A percentile compares a stretch with the other conserved stretches of the same genome.
phyloP scores from a whole-genome alignment of 305 asterid species.

The Solanum chacoense region DNA sequence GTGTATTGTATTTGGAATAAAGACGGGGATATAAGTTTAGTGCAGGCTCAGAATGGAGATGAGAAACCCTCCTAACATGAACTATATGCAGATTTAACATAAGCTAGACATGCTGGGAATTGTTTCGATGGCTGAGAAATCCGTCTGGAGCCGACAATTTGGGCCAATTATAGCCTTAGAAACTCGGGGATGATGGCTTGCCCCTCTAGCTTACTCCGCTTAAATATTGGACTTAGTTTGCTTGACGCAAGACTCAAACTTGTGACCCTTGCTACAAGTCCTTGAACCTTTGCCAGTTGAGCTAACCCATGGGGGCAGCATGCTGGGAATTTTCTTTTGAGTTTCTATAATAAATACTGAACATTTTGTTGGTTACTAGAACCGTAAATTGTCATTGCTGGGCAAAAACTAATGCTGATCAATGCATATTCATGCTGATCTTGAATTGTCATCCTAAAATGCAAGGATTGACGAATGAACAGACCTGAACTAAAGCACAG shows the following conservation, averaged over 20 bases:
- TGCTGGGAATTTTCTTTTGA: not conserved
- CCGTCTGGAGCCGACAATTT: not conserved
- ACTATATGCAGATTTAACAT: not conserved
- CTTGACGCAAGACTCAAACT: not conserved
- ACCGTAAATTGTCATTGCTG: not conserved
- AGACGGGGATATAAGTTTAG: not conserved
- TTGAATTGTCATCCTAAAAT: not conserved
- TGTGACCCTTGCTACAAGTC: not conserved
- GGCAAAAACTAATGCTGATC: not conserved
- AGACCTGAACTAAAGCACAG: not conserved
- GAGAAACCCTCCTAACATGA: not conserved
- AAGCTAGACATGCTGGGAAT: not conserved
- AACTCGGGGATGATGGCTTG: not conserved
- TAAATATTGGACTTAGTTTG: not conserved
- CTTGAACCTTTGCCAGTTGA: not conserved
- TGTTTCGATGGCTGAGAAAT: no score
- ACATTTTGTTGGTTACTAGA: not conserved
- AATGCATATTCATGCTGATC: not conserved
- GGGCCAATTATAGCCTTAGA: not conserved
- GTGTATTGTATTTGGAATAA: not conserved
- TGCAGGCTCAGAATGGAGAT: not conserved
- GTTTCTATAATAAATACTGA: not conserved
- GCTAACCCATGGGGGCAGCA: not conserved
- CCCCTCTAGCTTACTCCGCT: not conserved
- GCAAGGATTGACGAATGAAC: not conserved